Conservation (phyloP, 2,329 filamentous ascomycete genomes). For the Trichoderma sp. region DNA sequence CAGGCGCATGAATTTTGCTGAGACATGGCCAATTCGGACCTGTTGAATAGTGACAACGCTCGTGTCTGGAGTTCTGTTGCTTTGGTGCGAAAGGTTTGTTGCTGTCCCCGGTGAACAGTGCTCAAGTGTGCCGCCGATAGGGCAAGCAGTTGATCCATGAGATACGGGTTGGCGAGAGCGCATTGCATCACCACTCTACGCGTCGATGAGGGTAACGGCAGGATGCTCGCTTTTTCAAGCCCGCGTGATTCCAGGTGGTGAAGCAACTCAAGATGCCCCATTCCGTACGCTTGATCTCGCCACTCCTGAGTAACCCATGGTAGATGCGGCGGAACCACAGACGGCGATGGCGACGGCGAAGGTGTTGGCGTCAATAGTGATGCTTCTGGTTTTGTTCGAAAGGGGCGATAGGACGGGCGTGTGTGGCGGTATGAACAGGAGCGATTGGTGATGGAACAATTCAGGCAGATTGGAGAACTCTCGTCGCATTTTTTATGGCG, state of each 20-base stretch:
- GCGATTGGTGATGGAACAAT: slow-evolving; percentile 28
- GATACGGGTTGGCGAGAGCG: slow-evolving; percentile 22
- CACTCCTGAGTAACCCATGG: background rate
- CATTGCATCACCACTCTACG: slow-evolving; percentile 17
- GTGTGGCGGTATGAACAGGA: slow-evolving; percentile 27
- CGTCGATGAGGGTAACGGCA: background rate
- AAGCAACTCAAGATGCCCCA: slow-evolving; percentile 29
- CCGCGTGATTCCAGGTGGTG: slow-evolving; percentile 22
- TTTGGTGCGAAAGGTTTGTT: slow-evolving; percentile 29
- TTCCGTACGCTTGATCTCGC: slow-evolving; percentile 25
- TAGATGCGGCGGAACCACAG: too few species aligned
- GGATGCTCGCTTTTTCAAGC: background rate
- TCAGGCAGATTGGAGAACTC: slow-evolving; percentile 28
- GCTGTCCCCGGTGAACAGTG: slow-evolving; percentile 21
- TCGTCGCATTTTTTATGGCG: slow-evolving; percentile 35
- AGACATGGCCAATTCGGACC: slow-evolving; percentile 19
- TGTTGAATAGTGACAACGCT: slow-evolving; percentile 32
- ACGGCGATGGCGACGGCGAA: background rate
- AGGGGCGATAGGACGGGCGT: background rate
- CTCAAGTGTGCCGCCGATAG: slow-evolving; percentile 38
- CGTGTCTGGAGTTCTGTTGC: slow-evolving; percentile 37
- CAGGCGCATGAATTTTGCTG: slow-evolving; percentile 30
- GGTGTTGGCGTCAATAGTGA: background rate
- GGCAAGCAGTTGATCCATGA: slow-evolving; percentile 41
- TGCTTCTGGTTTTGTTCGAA: background rate